Evolutionary conservation across 177 flowering plant species (phyloP), one percentile per base, ranked within the genome.

Genomic region (Telopea speciosissima): DNA sequence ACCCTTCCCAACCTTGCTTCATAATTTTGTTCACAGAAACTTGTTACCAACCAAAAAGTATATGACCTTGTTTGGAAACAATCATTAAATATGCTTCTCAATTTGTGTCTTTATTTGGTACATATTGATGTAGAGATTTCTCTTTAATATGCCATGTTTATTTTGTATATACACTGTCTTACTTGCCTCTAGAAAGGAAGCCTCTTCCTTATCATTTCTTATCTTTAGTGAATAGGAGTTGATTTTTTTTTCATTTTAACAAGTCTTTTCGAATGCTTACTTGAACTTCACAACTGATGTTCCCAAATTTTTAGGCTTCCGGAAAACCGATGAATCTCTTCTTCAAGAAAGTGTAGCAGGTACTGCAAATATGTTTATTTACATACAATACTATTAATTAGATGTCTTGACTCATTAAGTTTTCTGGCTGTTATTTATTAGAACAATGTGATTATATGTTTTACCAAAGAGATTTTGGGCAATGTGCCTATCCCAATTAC

Each of bases 271-370:
- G 6, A 58, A 21, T 5, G n/a, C n/a, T 59, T 65, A 24, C 25
- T 65, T 64, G 64, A 31, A 25, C 2, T 44, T 44, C 22, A 4
- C 59, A 6, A 24, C 28, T 70, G 61, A 24, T 68, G n/a, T 14
- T 44, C 56, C 60, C 26, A 36, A 62, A 58, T 28, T 42, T 60
- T 73, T 73, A 92, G 97, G 97, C 71, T 90, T 92, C 19, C 85
- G 85, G 67, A 86, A 70, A 83, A 89, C 96, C 26, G 91, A 92
- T 60, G 91, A 89, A 74, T 80, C 79, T 67, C 88, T 92, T 70
- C 87, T 92, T 70, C 85, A 87, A 78, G 94, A 87, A 81, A 92
- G 96, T 79, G 70, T 82, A 74, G 81, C 90, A 82, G 97, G 97
- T 92, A 80, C 26, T 71, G 45, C 67, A 68, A 49, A 33, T 21